Conservation (phyloP, 2,329 filamentous ascomycete genomes). For the Talaromyces atroroseus region DNA sequence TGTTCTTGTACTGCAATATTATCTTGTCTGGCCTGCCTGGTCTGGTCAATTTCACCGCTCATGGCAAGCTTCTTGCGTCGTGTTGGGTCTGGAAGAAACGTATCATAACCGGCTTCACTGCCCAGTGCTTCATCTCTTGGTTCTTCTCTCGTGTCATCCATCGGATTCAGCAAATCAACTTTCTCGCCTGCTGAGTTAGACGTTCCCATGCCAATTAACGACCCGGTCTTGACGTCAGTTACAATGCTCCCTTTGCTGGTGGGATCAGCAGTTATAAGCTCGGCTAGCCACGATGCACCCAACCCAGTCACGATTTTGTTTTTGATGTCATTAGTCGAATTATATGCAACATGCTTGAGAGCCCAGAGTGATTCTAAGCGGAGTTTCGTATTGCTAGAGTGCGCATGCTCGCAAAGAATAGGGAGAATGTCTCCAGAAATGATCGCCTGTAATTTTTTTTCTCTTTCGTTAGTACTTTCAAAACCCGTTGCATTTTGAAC, state of each 20-base stretch:
- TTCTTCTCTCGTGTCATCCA: constrained; percentile 28
- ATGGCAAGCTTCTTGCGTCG: constrained; percentile 40
- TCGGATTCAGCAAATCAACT: constrained; percentile 55
- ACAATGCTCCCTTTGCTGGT: constrained; percentile 25
- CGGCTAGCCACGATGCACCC: constrained; percentile 72
- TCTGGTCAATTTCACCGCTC: constrained; percentile 63
- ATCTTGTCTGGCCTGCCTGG: constrained; percentile 65
- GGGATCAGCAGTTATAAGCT: constrained; percentile 61
- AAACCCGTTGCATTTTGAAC: neutral
- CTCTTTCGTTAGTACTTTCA: neutral
- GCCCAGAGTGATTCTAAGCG: constrained; percentile 87
- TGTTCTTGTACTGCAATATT: constrained; percentile 87
- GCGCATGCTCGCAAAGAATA: constrained; percentile 76
- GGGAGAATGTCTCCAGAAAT: constrained; percentile 68
- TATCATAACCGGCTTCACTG: constrained; percentile 18
- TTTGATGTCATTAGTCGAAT: constrained; percentile 65
- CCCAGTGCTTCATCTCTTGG: constrained; percentile 29
- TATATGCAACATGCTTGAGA: constrained; percentile 80
- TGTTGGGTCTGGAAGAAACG: constrained; percentile 35
- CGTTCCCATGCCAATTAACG: constrained; percentile 47
- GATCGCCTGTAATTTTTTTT: constrained; percentile 60
- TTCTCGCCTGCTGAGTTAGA: constrained; percentile 57
- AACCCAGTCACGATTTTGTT: constrained; percentile 72
- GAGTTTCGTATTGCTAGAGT: constrained; percentile 71
- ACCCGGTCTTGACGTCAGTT: constrained; percentile 26